These are phyloP conservation scores for Aspergillus thermomutatus DNA, from an alignment of 2,329 filamentous ascomycete genomes.

Conservation along the genomic window DNA sequence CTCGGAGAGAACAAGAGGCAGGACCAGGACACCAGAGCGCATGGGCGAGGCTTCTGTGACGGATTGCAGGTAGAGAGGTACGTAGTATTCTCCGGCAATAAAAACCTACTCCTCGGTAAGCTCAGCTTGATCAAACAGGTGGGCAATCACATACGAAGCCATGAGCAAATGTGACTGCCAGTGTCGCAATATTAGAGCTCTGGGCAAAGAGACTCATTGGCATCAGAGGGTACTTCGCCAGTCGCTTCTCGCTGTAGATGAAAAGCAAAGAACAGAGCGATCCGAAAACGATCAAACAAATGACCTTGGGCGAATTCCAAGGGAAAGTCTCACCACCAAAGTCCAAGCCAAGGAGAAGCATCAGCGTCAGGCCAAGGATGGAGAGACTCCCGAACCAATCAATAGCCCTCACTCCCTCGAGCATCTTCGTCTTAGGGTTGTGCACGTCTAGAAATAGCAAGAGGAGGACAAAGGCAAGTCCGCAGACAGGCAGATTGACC, in stretches of 20 bases:
- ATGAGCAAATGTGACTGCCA: slow-evolving; percentile 50
- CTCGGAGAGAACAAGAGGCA: slow-evolving; percentile 56
- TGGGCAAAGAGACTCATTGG: slow-evolving; percentile 60
- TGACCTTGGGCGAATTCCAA: slow-evolving; percentile 54
- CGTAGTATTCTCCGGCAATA: slow-evolving; percentile 65
- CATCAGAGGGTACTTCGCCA: slow-evolving; percentile 67
- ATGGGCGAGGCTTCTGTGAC: slow-evolving; percentile 61
- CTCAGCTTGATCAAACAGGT: not conserved
- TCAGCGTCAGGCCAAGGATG: slow-evolving; percentile 49
- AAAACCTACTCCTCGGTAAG: slow-evolving; percentile 50
- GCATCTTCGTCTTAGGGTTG: slow-evolving; percentile 50
- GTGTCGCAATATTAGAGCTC: slow-evolving; percentile 55
- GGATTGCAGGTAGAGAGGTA: slow-evolving; percentile 71
- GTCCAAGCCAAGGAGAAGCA: slow-evolving; percentile 53
- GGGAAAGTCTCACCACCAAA: slow-evolving; percentile 53
- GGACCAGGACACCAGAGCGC: slow-evolving; percentile 55
- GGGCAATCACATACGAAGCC: slow-evolving; percentile 34
- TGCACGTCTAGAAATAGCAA: slow-evolving; percentile 54
- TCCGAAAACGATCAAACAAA: slow-evolving; percentile 54
- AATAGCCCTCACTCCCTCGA: slow-evolving; percentile 50
- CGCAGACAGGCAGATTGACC: slow-evolving; percentile 54
- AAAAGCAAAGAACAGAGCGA: slow-evolving; percentile 50
- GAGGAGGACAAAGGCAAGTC: slow-evolving; percentile 48
- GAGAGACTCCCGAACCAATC: slow-evolving; percentile 55
- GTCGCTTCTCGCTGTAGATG: slow-evolving; percentile 59